These are phyloP conservation scores for Fusarium odoratissimum DNA, from an alignment of 2,329 filamentous ascomycete species.

Conservation along the genomic window DNA sequence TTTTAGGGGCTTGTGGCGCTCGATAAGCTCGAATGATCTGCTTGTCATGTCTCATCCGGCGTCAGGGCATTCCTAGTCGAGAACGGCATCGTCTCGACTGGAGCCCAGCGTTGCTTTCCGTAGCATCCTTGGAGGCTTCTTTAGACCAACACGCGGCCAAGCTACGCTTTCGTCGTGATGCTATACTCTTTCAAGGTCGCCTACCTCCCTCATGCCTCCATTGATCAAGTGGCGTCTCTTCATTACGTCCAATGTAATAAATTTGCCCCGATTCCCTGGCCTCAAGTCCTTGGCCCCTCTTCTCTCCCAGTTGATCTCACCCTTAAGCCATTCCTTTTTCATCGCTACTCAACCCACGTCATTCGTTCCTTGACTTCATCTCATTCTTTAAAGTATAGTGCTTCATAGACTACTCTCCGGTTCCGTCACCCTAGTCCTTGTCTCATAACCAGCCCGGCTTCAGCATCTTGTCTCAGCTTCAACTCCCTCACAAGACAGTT, in stretches of 20 bases:
- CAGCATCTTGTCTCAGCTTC: conserved; percentile 33
- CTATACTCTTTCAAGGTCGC: conserved; percentile 7
- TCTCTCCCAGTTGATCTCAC: conserved; percentile 16
- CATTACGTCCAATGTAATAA: conserved; percentile 27
- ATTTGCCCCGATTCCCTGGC: conserved; percentile 23
- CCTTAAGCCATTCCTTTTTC: conserved; percentile 25
- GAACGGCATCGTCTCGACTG: conserved; percentile 15
- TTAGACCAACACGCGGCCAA: conserved; percentile 7
- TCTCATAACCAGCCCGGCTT: conserved; percentile 33
- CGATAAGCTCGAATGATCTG: background rate
- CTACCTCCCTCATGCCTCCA: background rate
- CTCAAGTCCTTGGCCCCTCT: conserved; percentile 10
- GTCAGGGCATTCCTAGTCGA: conserved; percentile 11
- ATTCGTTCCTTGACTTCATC: conserved; percentile 20
- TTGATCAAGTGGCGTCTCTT: conserved; percentile 11
- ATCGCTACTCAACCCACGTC: conserved; percentile 17
- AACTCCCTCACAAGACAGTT: conserved; percentile 16
- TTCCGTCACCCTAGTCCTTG: conserved; percentile 17
- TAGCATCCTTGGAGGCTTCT: conserved; percentile 9
- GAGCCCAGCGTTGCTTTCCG: conserved; percentile 31
- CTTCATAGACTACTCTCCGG: conserved; percentile 14
- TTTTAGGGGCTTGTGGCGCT: conserved; percentile 28
- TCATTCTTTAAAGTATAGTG: conserved; percentile 36
- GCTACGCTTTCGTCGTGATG: conserved; percentile 28
- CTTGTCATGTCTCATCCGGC: conserved; percentile 16